Conservation (phyloP, 139 green algal genomes). For the Pycnococcus provasolii region DNA sequence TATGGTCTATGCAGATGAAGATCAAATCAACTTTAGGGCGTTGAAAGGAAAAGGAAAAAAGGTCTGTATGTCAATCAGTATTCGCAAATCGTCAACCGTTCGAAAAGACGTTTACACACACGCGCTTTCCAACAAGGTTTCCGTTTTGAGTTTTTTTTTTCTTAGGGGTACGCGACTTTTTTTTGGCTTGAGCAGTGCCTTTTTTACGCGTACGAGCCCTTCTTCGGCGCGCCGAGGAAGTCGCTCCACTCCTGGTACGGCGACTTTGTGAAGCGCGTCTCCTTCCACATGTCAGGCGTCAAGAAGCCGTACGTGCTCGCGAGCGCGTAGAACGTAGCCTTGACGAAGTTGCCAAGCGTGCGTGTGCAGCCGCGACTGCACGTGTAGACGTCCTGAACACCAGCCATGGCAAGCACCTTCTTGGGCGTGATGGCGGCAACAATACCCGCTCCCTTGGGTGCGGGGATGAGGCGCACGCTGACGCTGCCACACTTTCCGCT, state of each 20-base stretch:
- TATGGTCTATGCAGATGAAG: no score
- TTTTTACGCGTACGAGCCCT: slow-evolving; percentile 5
- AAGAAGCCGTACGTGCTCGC: slow-evolving; percentile 91
- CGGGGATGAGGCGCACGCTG: slow-evolving; percentile 88
- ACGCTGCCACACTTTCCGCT: slow-evolving; percentile 95
- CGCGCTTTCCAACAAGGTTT: no score
- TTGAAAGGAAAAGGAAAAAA: no score
- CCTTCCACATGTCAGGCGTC: slow-evolving; percentile 90
- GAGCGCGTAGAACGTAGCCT: slow-evolving; percentile 49
- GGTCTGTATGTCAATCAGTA: no score
- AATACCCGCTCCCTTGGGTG: slow-evolving; percentile 91
- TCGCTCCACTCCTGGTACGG: slow-evolving; percentile 91
- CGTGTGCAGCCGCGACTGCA: slow-evolving; percentile 80
- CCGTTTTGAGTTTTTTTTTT: no score
- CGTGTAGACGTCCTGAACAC: slow-evolving; percentile 99
- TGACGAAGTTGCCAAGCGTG: slow-evolving; percentile 99
- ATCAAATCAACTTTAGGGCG: no score
- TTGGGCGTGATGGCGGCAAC: slow-evolving; percentile 92
- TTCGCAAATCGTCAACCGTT: no score
- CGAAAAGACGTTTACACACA: no score
- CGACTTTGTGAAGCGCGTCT: slow-evolving; percentile 81
- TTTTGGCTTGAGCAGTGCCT: no score
- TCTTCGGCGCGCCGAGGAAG: slow-evolving; percentile 40
- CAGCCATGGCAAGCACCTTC: slow-evolving; percentile 98
- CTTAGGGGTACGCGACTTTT: no score